These are phyloP conservation scores for Chimonanthus praecox DNA, from an alignment of 164 flowering plant species.

Conservation along the genomic window DNA sequence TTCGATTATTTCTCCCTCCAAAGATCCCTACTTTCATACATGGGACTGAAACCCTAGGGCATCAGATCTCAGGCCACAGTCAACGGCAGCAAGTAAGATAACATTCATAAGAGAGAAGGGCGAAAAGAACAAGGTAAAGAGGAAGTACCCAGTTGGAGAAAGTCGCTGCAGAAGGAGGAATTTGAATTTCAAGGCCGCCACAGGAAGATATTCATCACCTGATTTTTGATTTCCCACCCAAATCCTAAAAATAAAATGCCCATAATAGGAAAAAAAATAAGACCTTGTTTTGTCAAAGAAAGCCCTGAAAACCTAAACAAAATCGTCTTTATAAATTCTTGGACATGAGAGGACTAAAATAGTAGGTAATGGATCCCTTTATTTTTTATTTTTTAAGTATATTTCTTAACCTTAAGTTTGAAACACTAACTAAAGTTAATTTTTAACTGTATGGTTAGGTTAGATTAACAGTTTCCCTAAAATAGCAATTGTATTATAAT, in stretches of 20 bases:
- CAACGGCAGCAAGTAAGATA: constrained; percentile 5
- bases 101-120: constrained; percentile 3
- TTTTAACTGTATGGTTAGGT: constrained; percentile 24
- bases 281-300: not conserved
- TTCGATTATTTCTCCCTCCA: not conserved
- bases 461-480: constrained; percentile 1
- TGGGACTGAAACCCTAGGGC: constrained; percentile 24
- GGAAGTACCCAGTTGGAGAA: constrained; percentile 16
- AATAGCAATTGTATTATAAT: not conserved
- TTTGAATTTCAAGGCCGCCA: constrained; percentile 36
- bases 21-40: not conserved
- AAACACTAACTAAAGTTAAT: constrained; percentile 32
- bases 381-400: constrained; percentile 11
- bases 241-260: constrained; percentile 24
- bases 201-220: constrained; percentile 18
- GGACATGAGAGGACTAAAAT: not conserved
- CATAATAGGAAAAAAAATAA: not conserved
- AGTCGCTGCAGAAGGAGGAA: constrained; percentile 8
- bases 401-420: constrained; percentile 16
- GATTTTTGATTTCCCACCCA: constrained; percentile 21
- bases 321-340: no score
- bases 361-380: constrained; percentile 1
- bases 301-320: not conserved
- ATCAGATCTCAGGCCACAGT: constrained; percentile 8
- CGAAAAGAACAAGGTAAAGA: not conserved